Evolutionary conservation across 257 asterid species (phyloP).

Genomic region (Rubia yunnanensis): DNA sequence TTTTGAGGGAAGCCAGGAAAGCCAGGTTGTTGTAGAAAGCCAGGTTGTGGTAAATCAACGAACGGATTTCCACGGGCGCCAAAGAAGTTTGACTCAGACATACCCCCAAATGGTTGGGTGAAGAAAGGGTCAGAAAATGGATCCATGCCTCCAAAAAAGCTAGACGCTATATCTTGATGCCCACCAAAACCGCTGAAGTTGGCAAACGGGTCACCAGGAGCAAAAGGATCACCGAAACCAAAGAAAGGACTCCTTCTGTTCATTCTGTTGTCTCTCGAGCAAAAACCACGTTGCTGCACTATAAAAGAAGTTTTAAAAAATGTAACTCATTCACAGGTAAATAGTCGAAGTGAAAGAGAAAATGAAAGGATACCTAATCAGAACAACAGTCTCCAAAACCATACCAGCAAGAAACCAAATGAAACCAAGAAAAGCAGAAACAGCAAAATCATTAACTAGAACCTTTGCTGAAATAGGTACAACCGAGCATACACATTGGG

Average conservation of each 20-base stretch:
- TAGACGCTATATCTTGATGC: constrained; percentile 38
- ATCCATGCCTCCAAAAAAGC: constrained; percentile 64
- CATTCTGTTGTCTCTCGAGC: constrained; percentile 30
- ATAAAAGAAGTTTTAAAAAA: not conserved
- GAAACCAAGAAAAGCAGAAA: not conserved
- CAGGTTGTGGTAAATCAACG: constrained; percentile 31
- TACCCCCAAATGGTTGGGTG: constrained; percentile 50
- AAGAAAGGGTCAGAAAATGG: constrained; percentile 94
- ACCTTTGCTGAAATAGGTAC: not conserved
- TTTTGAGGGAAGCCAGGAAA: constrained; percentile 44
- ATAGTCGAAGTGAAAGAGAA: not conserved
- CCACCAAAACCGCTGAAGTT: constrained; percentile 35
- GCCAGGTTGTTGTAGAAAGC: constrained; percentile 36
- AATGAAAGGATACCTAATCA: too few species aligned
- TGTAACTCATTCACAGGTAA: not conserved
- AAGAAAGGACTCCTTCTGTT: constrained; percentile 76
- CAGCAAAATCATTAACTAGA: too few species aligned
- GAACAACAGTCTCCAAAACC: not conserved
- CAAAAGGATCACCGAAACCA: constrained; percentile 36
- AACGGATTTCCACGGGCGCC: constrained; percentile 30
- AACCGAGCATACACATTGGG: not conserved
- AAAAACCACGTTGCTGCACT: not conserved
- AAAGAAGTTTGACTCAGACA: constrained; percentile 38
- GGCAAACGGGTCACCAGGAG: not conserved
- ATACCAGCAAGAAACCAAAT: not conserved